These are phyloP conservation scores for Crithidia sp. DNA, from an alignment of 208 protist genomes.

Conservation along the genomic window DNA sequence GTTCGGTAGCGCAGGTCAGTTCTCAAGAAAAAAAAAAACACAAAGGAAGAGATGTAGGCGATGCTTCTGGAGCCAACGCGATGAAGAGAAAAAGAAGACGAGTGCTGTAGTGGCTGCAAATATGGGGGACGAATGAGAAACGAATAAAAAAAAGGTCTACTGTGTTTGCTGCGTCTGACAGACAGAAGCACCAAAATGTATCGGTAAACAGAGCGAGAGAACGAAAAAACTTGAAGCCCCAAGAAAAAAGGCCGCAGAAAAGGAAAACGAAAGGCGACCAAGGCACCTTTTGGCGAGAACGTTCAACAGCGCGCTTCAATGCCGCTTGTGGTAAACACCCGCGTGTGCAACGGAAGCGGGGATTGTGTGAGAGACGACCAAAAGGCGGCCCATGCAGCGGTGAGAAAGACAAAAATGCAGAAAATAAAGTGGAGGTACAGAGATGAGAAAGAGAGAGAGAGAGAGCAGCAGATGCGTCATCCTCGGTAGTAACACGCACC, in stretches of 20 bases:
- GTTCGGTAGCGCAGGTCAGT: neutral
- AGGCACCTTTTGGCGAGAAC: too few species aligned
- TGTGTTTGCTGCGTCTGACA: neutral
- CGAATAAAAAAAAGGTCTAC: neutral
- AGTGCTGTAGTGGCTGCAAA: too few species aligned
- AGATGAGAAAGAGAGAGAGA: slow-evolving; percentile 4
- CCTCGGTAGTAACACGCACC: neutral
- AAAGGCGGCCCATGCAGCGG: too few species aligned
- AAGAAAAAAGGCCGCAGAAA: too few species aligned
- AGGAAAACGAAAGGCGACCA: too few species aligned
- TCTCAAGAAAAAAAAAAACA: neutral
- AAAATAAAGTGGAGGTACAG: neutral
- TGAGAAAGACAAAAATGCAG: neutral
- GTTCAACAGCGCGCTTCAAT: too few species aligned
- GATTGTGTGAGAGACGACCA: too few species aligned
- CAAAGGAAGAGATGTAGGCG: neutral
- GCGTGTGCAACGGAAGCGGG: neutral
- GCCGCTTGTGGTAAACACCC: too few species aligned
- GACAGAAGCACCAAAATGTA: neutral
- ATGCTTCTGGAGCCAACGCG: neutral
- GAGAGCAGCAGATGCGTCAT: neutral
- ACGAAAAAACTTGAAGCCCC: too few species aligned
- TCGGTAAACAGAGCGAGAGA: too few species aligned
- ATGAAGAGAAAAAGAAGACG: neutral
- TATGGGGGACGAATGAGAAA: neutral